These are phyloP conservation scores for Ampelomyces quisqualis DNA, from an alignment of 2,329 filamentous ascomycete species.

Conservation along the genomic window DNA sequence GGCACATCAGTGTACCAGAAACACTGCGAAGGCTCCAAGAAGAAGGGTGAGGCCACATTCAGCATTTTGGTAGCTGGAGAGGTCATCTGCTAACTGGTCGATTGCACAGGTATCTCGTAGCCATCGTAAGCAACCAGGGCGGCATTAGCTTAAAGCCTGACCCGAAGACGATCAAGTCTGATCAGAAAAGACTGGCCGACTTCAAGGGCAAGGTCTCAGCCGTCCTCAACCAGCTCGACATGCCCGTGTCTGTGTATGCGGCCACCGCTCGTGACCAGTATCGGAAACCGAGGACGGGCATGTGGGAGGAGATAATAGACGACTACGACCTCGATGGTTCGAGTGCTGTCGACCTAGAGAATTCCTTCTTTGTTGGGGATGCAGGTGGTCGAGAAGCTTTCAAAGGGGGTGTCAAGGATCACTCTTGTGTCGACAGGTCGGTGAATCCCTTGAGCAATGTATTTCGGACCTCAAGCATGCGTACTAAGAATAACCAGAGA, in stretches of 20 bases:
- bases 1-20: constrained; percentile 69
- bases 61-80: constrained; percentile 1
- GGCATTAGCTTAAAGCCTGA: constrained; percentile 74
- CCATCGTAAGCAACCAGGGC: constrained; percentile 87
- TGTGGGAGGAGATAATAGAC: constrained; percentile 73
- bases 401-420: constrained; percentile 52
- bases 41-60: constrained; percentile 58
- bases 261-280: constrained; percentile 80
- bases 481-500: constrained; percentile 50
- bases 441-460: constrained; percentile 12
- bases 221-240: constrained; percentile 68
- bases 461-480: constrained; percentile 10
- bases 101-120: constrained; percentile 69
- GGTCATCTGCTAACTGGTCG: constrained; percentile 9
- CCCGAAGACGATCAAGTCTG: constrained; percentile 66
- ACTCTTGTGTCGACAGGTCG: constrained; percentile 62
- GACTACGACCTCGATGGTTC: constrained; percentile 53
- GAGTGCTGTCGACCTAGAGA: constrained; percentile 64
- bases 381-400: constrained; percentile 60
- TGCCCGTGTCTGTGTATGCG: constrained; percentile 81
- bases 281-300: constrained; percentile 82
- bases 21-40: constrained; percentile 67
- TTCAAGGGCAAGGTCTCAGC: constrained; percentile 79
- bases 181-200: constrained; percentile 68
- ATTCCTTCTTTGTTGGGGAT: constrained; percentile 87